These are phyloP conservation scores for Pholiota microspora DNA, from an alignment of 768 basidiomycete genomes.

Conservation along the genomic window DNA sequence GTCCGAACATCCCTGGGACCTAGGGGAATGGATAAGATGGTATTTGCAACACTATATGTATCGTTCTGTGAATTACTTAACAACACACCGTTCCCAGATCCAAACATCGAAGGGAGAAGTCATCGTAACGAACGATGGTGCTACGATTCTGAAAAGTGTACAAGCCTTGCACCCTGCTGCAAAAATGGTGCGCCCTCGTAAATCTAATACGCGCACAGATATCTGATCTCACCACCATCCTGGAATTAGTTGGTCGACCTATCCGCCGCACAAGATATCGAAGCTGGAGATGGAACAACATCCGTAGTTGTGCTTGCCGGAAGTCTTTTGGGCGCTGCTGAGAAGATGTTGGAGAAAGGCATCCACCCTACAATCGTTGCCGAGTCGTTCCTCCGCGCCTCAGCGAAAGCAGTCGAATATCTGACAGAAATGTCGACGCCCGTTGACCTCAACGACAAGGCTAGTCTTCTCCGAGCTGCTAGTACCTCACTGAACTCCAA, in stretches of 20 bases:
- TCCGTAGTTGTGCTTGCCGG: slow-evolving; percentile 97
- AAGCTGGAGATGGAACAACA: slow-evolving; percentile 98
- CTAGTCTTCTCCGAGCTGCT: slow-evolving; percentile 85
- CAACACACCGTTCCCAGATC: slow-evolving; percentile 52
- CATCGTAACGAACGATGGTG: slow-evolving; percentile 98
- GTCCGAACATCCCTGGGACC: slow-evolving; percentile 96
- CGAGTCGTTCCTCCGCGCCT: slow-evolving; percentile 92
- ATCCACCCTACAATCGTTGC: slow-evolving; percentile 98
- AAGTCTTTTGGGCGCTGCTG: slow-evolving; percentile 88
- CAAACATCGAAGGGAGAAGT: slow-evolving; percentile 96
- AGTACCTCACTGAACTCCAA: slow-evolving; percentile 97
- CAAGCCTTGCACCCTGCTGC: slow-evolving; percentile 97
- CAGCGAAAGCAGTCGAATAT: slow-evolving; percentile 90
- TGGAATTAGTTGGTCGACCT: slow-evolving; percentile 85
- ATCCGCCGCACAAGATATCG: slow-evolving; percentile 96
- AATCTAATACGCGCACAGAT: not conserved
- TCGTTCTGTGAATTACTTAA: slow-evolving; percentile 8
- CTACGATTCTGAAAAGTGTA: slow-evolving; percentile 93
- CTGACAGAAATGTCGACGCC: slow-evolving; percentile 90
- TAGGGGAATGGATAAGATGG: slow-evolving; percentile 99
- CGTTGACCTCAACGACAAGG: slow-evolving; percentile 85
- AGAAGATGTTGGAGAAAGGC: slow-evolving; percentile 94
- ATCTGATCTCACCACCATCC: slow-evolving; percentile 9
- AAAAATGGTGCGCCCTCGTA: slow-evolving; percentile 73
- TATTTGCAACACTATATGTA: slow-evolving; percentile 28